Evolutionary conservation across 352 stramenopile genomes (phyloP), one percentile per base, ranked within the genome.

Genomic region (Thraustochytrium striatum): DNA sequence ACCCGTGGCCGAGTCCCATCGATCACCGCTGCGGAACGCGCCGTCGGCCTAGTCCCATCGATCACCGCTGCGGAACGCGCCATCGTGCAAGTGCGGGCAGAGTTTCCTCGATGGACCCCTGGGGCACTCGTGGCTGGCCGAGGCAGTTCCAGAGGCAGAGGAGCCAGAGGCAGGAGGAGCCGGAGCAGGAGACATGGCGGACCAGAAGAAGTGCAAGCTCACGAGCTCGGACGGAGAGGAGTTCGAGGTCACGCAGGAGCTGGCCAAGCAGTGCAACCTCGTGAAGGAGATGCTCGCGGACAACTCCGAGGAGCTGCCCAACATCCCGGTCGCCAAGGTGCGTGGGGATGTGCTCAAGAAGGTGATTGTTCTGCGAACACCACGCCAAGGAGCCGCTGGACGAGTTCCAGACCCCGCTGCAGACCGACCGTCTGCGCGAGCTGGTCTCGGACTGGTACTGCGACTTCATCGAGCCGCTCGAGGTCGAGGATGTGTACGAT

Each of bases 361-460:
- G 13, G 81, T 84, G 53, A 78, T 84, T 28, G 38, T 84, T 84
- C 57, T 84, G 81, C 73, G 57, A 47, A 53, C 47, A 93, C 72
- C 94, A 91, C 41, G 89, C 57, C 13, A 90, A 92, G 83, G 92
- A 98, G 85, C 93, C 95, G 41, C 98, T 99, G 95, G 91, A 90
- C 25, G 95, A 99, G 85, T 99, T 99, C 83, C 94, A 99, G 84
- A 99, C 98, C 90, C 97, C 96, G 21, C 87, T 99, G 59, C 98
- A 98, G 84, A 98, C 90, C 73, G 87, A 91, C 21, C 91, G 97
- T 81, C 98, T 99, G 94, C 87, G 92, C 78, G 96, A 99, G 72
- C 93, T 99, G n/a, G 95, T 99, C 38, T 95, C 69, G n/a, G 8
- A 98, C 83, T 99, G 95, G 95, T 98, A 99, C 86, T 93, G 94